Evolutionary conservation across 148 eudicot genomes (phyloP), one percentile per base, ranked within the genome.

Genomic region (Diospyros kaki): DNA sequence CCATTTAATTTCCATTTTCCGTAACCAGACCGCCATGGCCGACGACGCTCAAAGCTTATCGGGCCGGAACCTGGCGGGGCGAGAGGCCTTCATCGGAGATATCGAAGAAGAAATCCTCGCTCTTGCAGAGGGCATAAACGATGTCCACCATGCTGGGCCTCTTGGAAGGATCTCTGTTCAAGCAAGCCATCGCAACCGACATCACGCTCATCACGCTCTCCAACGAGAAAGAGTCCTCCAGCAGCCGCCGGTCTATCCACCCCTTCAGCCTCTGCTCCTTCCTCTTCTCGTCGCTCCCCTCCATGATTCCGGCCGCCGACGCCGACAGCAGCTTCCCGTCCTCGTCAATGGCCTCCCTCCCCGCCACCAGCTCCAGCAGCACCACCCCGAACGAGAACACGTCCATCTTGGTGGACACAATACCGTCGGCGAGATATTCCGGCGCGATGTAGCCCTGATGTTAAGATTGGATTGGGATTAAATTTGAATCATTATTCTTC

Each of bases 371-470:
- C 90, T 94, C 98, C 5, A 94, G 90, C 79, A 94, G 71, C 5
- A 94, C 92, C 11, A 94, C 96, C 38, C 98, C 98, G 4, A 90
- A 94, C 1, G 98, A 83, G 76, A 90, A 94, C 13, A 92, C 89
- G 28, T 94, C 98, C 89, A 89, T 89, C 69, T 87, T 94, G 1
- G 93, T 89, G 1, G 98, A 90, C 54, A 94, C 97, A 1, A 92
- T 83, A 10, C 98, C 98, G 52, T 94, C 97, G 0, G 89, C 50
- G 58, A 94, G 61, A 59, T 94, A 94, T 63, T 94, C 98, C 0
- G 98, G 98, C 10, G 98, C 92, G 53, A 94, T 90, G 85, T 92
- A 94, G n/a, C 98, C 98, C 66, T 94, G 95, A 28, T 28, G 28
- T 28, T 28, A 28, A 28, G 28, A 28, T 28, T 28, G 28, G 0